Evolutionary conservation across 768 basidiomycete genomes (phyloP), one percentile per base, ranked within the genome.

Genomic region (Xerocomellus amylosporus): DNA sequence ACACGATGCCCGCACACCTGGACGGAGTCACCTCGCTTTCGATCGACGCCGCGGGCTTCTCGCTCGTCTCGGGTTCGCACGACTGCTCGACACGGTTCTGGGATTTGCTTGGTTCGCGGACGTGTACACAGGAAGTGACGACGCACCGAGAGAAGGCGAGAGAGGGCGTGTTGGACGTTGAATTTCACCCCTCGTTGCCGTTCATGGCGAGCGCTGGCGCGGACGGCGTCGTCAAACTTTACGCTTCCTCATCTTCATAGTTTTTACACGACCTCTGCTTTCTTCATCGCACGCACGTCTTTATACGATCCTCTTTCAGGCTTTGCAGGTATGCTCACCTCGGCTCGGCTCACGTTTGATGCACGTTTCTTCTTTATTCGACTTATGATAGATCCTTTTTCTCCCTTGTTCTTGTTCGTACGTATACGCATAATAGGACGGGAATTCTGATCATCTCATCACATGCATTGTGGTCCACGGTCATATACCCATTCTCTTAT

Each of bases 11-110:
- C 17, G 93, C 92, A 24, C 97, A 99, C 68, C 78, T 95, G 36
- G 91, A 95, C 60, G 87, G 90, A 4, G 89, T 98, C 34, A 97
- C 95, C 17, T 93, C 92, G 24, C 74, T 98, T 26, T 88, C 91
- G 19, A 85, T 98, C 58, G 91, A 95, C 60, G 84, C 89, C 0
- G 80, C 94, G 2, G 91, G 90, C 7, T 92, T 92, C 64, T 85
- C 86, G 6, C 81, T 99, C 46, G 88, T 93, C 5, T 93, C 95
- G 1, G 90, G 87, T 38, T 89, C 90, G 52, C 93, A 96, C 69
- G 97, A 98, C 68, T 94, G 94, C 68, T 95, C 93, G 15, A 76
- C 93, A 36, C 89, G 95, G 24, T 88, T 97, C 74, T 99, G 97
- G 97, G 92, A 96, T 69, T 72, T 98, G 46, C 81, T 91, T 34